Conservation (phyloP, 371 early-diverging fungal genomes). For the Mortierella sp. region DNA sequence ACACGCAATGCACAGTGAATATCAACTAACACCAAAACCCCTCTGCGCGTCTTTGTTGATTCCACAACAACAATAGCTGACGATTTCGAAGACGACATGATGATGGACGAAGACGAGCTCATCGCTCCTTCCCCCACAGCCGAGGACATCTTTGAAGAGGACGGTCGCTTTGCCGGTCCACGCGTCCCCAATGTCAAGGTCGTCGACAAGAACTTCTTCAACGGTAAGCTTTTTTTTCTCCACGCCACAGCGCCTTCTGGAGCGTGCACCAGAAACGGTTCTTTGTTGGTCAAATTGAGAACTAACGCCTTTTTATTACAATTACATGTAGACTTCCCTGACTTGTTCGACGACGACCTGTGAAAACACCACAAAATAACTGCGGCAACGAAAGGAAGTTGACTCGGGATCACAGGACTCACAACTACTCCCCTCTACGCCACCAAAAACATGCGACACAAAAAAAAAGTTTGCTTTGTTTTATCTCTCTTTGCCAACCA, state of each 20-base stretch:
- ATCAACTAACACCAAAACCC: neutral
- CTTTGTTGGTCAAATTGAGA: neutral
- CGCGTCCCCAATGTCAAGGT: conserved; percentile 29
- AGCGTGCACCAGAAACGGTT: neutral
- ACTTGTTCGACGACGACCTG: conserved; percentile 50
- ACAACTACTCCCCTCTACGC: neutral
- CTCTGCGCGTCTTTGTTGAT: neutral
- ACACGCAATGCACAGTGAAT: neutral
- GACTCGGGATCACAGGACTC: neutral
- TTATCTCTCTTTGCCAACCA: neutral
- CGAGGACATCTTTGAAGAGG: conserved; percentile 45
- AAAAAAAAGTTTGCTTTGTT: neutral
- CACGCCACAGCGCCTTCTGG: neutral
- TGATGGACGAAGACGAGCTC: conserved; percentile 49
- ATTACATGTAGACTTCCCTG: conserved; percentile 37
- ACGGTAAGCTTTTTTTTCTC: conserved; percentile 17
- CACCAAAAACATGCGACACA: conserved; percentile 6
- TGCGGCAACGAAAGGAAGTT: neutral
- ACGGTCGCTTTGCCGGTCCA: conserved; percentile 22
- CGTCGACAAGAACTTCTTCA: conserved; percentile 55
- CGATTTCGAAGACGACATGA: conserved; percentile 50
- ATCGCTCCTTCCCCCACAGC: conserved; percentile 42
- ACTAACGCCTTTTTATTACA: neutral
- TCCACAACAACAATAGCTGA: conserved; percentile 24
- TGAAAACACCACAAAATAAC: neutral